Percentiles rank a stretch among this genome's conserved stretches.
phyloP scores from a whole-genome alignment of 768 basidiomycete genomes.

The Asterophora parasitica region DNA sequence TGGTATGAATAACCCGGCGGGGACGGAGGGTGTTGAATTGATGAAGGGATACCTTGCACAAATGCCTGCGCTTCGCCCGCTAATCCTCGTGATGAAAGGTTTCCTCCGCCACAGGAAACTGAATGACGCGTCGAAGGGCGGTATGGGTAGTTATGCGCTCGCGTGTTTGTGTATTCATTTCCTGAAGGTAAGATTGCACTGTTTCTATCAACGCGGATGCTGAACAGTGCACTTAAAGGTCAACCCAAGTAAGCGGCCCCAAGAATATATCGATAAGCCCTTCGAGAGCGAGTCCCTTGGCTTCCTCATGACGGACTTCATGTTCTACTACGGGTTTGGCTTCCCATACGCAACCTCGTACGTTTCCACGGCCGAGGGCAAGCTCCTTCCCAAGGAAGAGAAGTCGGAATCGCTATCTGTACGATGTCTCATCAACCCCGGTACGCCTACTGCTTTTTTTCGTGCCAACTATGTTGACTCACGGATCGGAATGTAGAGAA shows the following conservation, averaged over 20 bases:
- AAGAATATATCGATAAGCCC: slow-evolving; percentile 40
- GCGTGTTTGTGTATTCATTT: slow-evolving; percentile 64
- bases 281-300: slow-evolving; percentile 51
- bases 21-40: slow-evolving; percentile 44
- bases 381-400: slow-evolving; percentile 25
- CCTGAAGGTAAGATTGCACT: slow-evolving; percentile 48
- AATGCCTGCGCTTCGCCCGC: slow-evolving; percentile 54
- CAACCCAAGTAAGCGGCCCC: slow-evolving; percentile 54
- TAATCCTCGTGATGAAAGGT: slow-evolving; percentile 59
- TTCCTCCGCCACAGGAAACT: slow-evolving; percentile 54
- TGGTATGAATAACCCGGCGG: slow-evolving; percentile 58
- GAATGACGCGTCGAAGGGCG: slow-evolving; percentile 59
- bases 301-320: slow-evolving; percentile 55
- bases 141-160: slow-evolving; percentile 63
- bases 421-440: slow-evolving; percentile 38
- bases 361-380: slow-evolving; percentile 32
- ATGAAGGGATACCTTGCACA: slow-evolving; percentile 48
- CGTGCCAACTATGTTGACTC: background rate
- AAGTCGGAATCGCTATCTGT: slow-evolving; percentile 29
- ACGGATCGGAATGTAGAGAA: slow-evolving; percentile 26
- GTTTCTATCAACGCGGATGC: background rate
- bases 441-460: slow-evolving; percentile 21
- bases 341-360: slow-evolving; percentile 37
- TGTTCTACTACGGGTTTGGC: slow-evolving; percentile 55
- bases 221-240: slow-evolving; percentile 32